Conservation (phyloP, 768 basidiomycete genomes). For the Tricholoma bakamatsutake region DNA sequence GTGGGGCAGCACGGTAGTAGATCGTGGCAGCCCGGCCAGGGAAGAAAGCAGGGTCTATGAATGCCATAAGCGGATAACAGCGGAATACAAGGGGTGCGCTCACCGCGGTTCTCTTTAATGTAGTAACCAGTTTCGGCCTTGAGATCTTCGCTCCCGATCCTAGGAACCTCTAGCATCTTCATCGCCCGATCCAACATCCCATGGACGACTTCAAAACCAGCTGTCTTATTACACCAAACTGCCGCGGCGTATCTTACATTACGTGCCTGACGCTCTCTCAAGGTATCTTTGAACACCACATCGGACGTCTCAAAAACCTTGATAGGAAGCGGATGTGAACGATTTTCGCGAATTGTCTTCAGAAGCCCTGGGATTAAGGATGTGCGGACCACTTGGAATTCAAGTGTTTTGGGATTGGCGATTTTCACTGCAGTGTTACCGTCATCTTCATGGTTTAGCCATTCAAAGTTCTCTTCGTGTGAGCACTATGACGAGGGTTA, state of each 20-base stretch:
- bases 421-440: conserved; percentile 81
- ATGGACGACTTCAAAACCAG: conserved; percentile 95
- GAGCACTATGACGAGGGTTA: conserved; percentile 63
- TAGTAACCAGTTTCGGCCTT: conserved; percentile 79
- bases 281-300: conserved; percentile 81
- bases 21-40: conserved; percentile 92
- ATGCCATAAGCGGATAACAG: not conserved
- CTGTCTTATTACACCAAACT: conserved; percentile 94
- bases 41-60: conserved; percentile 86
- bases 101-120: conserved; percentile 81
- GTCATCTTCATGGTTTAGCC: conserved; percentile 83
- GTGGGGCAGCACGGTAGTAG: conserved; percentile 63
- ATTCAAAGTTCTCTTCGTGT: conserved; percentile 96
- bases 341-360: conserved; percentile 96
- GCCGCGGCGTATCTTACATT: conserved; percentile 88
- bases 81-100: conserved; percentile 19
- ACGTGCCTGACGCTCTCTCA: conserved; percentile 74
- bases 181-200: conserved; percentile 92
- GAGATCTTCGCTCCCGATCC: conserved; percentile 53
- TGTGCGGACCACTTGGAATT: conserved; percentile 97
- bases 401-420: conserved; percentile 94
- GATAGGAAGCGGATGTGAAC: conserved; percentile 86
- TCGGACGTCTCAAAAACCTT: conserved; percentile 93
- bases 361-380: conserved; percentile 93
- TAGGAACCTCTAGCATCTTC: conserved; percentile 91